A percentile compares a stretch with the other conserved stretches of the same genome.
These are phyloP conservation scores for Fusarium solani-melongenae DNA, from an alignment of 2,329 filamentous ascomycete genomes.

Conservation along the genomic window DNA sequence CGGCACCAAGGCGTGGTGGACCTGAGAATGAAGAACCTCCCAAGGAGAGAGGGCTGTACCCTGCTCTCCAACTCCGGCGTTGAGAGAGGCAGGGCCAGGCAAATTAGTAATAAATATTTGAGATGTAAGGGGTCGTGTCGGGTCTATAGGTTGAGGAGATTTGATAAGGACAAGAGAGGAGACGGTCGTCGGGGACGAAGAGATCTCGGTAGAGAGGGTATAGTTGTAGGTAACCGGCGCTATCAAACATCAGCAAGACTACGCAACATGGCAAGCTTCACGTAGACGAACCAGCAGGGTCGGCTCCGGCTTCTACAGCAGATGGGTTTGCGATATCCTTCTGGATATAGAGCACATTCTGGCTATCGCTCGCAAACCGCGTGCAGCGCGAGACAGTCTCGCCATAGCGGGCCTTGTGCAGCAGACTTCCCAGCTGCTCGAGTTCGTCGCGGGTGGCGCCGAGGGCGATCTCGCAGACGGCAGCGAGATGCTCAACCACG, in stretches of 20 bases:
- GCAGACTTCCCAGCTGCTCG: slow-evolving; percentile 81
- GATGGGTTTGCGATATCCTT: slow-evolving; percentile 76
- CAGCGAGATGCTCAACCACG: slow-evolving; percentile 77
- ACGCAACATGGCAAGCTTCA: neutral
- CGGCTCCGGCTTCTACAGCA: slow-evolving; percentile 60
- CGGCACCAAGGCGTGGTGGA: slow-evolving; percentile 91
- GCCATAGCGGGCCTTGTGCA: slow-evolving; percentile 75
- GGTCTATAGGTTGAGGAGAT: slow-evolving; percentile 87
- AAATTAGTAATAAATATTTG: slow-evolving; percentile 96
- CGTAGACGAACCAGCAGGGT: slow-evolving; percentile 55
- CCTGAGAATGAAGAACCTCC: slow-evolving; percentile 90
- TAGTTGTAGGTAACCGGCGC: slow-evolving; percentile 74
- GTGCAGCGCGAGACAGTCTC: slow-evolving; percentile 90
- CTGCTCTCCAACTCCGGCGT: slow-evolving; percentile 74
- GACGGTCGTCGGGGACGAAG: slow-evolving; percentile 80
- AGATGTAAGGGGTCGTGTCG: slow-evolving; percentile 80
- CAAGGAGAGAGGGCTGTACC: slow-evolving; percentile 83
- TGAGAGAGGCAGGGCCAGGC: slow-evolving; percentile 80
- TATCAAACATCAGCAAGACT: slow-evolving; percentile 41
- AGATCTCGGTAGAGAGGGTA: slow-evolving; percentile 83
- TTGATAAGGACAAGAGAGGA: slow-evolving; percentile 92
- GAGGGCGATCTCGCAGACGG: slow-evolving; percentile 78
- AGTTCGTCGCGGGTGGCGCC: slow-evolving; percentile 83
- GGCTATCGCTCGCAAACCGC: slow-evolving; percentile 88
- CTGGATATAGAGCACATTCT: slow-evolving; percentile 90